Evolutionary conservation across 257 asterid species (phyloP).

Genomic region (Solanum paucissectum): DNA sequence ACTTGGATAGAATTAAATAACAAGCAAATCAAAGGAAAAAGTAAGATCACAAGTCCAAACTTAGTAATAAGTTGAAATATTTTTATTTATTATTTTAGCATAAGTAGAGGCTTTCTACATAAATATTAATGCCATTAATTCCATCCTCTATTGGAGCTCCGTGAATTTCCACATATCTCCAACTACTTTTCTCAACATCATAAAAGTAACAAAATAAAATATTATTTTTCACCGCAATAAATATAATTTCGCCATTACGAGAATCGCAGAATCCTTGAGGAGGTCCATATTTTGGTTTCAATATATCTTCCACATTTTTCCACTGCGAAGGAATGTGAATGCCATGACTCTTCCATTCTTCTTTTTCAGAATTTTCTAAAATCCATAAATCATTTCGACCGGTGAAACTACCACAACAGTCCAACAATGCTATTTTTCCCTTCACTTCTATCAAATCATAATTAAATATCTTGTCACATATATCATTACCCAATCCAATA

Average conservation of each 20-base stretch:
- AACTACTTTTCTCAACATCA: neutral
- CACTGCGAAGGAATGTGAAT: neutral
- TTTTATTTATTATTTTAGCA: neutral
- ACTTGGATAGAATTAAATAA: neutral
- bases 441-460: neutral
- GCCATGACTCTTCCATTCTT: neutral
- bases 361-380: neutral
- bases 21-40: neutral
- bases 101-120: neutral
- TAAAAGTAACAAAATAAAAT: neutral
- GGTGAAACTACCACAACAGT: neutral
- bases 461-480: neutral
- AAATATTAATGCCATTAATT: neutral
- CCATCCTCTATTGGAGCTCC: neutral
- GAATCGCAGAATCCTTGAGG: neutral
- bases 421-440: neutral
- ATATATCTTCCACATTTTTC: neutral
- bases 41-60: neutral
- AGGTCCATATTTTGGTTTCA: neutral
- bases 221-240: neutral
- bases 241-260: neutral
- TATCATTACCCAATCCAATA: neutral
- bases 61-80: neutral
- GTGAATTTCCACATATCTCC: neutral
- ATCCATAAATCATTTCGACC: neutral